Evolutionary conservation across 176 grass and related monocot species (phyloP).

Genomic region (Pontederia paniculata): DNA sequence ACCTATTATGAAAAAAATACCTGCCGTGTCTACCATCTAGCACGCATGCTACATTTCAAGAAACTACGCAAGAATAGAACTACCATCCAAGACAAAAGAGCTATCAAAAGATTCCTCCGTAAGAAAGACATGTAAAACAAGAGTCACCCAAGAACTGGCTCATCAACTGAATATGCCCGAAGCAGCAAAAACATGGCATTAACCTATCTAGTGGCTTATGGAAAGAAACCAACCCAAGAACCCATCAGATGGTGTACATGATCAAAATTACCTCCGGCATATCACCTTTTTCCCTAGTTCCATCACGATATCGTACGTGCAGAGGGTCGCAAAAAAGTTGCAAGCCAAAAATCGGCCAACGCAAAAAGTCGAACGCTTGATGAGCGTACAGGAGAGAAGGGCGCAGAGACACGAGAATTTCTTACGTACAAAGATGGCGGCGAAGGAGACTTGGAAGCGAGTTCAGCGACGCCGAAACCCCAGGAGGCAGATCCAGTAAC

Average conservation of each 20-base stretch:
- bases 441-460: slow-evolving; percentile 24
- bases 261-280: slow-evolving; percentile 18
- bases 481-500: slow-evolving; percentile 14
- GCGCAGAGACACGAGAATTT: not conserved
- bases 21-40: no score
- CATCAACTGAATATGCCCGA: no score
- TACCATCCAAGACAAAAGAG: no score
- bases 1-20: no score
- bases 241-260: not conserved
- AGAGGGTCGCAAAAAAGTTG: slow-evolving; percentile 6
- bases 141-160: no score
- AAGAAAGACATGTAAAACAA: no score
- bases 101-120: no score
- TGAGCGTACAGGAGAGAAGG: not conserved
- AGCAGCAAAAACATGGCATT: no score
- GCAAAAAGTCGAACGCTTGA: not conserved
- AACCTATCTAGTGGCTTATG: no score
- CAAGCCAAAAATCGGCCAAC: not conserved
- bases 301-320: slow-evolving; percentile 20
- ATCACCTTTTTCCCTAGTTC: slow-evolving; percentile 23
- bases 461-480: slow-evolving; percentile 17
- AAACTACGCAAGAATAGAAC: no score
- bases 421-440: slow-evolving; percentile 21
- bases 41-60: no score
- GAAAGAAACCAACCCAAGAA: no score